phyloP scores from a whole-genome alignment of 306 rosid genomes.

The Herpetospermum pedunculosum region DNA sequence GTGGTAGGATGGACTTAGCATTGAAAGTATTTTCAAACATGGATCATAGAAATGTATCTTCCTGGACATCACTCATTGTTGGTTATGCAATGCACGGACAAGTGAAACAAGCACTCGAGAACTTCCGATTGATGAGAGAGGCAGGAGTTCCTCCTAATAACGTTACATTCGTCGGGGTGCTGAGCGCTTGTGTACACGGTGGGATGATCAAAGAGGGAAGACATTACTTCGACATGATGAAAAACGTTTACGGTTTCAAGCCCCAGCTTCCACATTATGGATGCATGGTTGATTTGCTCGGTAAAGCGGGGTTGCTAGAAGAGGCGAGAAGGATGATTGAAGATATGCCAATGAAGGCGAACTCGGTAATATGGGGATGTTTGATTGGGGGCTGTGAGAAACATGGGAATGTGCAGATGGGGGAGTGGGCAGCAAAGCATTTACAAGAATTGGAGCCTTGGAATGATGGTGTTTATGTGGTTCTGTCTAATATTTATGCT shows the following conservation, averaged over 20 bases:
- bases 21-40: slow-evolving; percentile 37
- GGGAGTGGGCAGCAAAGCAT: slow-evolving; percentile 71
- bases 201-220: slow-evolving; percentile 58
- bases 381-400: slow-evolving; percentile 81
- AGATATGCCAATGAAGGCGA: slow-evolving; percentile 72
- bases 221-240: slow-evolving; percentile 55
- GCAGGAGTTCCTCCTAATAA: slow-evolving; percentile 51
- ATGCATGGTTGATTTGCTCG: slow-evolving; percentile 70
- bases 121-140: slow-evolving; percentile 45
- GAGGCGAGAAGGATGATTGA: slow-evolving; percentile 57
- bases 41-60: slow-evolving; percentile 40
- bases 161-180: slow-evolving; percentile 60
- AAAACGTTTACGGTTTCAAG: slow-evolving; percentile 32
- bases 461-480: slow-evolving; percentile 64
- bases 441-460: slow-evolving; percentile 61
- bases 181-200: slow-evolving; percentile 72
- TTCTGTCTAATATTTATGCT: slow-evolving; percentile 64
- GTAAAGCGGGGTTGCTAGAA: slow-evolving; percentile 57
- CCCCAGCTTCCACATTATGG: slow-evolving; percentile 65
- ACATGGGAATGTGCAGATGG: slow-evolving; percentile 58
- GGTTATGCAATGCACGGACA: slow-evolving; percentile 72
- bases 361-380: slow-evolving; percentile 59
- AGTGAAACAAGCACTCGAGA: slow-evolving; percentile 51
- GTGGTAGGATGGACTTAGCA: slow-evolving; percentile 70
- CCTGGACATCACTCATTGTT: slow-evolving; percentile 82